phyloP scores from a whole-genome alignment of 2,329 filamentous ascomycete genomes.

The Neonectria faginata region DNA sequence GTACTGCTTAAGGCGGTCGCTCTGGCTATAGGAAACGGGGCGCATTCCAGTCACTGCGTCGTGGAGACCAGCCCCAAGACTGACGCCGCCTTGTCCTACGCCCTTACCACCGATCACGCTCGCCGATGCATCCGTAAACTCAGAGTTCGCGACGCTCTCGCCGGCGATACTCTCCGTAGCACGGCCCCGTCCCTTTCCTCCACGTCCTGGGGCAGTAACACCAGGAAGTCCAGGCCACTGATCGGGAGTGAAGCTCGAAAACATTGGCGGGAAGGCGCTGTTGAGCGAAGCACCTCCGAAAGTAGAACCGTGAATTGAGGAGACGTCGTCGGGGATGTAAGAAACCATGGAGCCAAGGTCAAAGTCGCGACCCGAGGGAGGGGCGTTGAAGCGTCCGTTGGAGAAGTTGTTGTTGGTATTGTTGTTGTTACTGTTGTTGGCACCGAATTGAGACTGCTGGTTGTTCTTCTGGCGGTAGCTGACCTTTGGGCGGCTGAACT shows the following conservation, averaged over 20 bases:
- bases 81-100: constrained; percentile 86
- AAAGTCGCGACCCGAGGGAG: constrained; percentile 63
- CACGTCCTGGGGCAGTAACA: constrained; percentile 69
- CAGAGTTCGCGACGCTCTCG: constrained; percentile 91
- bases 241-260: constrained; percentile 89
- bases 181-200: constrained; percentile 74
- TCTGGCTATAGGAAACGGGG: constrained; percentile 68
- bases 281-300: constrained; percentile 84
- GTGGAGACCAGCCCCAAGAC: constrained; percentile 83
- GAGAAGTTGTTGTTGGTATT: constrained; percentile 48
- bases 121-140: constrained; percentile 85
- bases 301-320: constrained; percentile 92
- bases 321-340: constrained; percentile 97
- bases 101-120: constrained; percentile 82
- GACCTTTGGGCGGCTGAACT: constrained; percentile 94
- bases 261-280: constrained; percentile 89
- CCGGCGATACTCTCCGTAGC: constrained; percentile 85
- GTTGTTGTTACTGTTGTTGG: constrained; percentile 24
- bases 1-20: constrained; percentile 91
- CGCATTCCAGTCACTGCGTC: constrained; percentile 75
- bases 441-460: constrained; percentile 74
- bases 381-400: constrained; percentile 57
- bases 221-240: constrained; percentile 87
- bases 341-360: constrained; percentile 92
- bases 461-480: constrained; percentile 90